These are phyloP conservation scores for Kockiozyma suomiensis DNA, from an alignment of 805 yeast species.

Conservation along the genomic window DNA sequence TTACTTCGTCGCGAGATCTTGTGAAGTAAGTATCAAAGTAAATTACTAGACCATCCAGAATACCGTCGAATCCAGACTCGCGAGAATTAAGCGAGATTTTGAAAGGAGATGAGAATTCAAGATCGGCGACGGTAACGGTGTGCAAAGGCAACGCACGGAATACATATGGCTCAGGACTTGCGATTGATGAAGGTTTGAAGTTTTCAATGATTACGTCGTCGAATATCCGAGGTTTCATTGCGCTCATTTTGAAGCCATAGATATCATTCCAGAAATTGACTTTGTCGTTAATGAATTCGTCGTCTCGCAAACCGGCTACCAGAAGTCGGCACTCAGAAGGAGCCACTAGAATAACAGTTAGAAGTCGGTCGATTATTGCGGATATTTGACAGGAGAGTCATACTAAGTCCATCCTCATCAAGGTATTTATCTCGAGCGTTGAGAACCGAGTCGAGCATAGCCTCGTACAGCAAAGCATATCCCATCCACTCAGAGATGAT, in stretches of 20 bases:
- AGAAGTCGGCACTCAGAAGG: slow-evolving; percentile 92
- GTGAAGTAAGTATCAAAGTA: slow-evolving; percentile 86
- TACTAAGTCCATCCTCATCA: slow-evolving; percentile 68
- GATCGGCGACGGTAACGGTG: slow-evolving; percentile 69
- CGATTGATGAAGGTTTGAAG: slow-evolving; percentile 59
- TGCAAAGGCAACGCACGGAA: slow-evolving; percentile 77
- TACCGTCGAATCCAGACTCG: slow-evolving; percentile 64
- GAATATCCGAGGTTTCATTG: slow-evolving; percentile 60
- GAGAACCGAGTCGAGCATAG: slow-evolving; percentile 95
- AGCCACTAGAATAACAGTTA: slow-evolving; percentile 53
- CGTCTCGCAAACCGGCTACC: slow-evolving; percentile 91
- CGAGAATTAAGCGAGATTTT: slow-evolving; percentile 42
- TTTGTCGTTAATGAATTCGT: slow-evolving; percentile 87
- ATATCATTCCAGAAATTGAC: slow-evolving; percentile 95
- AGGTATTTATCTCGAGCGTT: slow-evolving; percentile 88
- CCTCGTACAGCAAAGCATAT: slow-evolving; percentile 89
- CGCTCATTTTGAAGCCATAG: slow-evolving; percentile 88
- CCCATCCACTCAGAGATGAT: slow-evolving; percentile 99
- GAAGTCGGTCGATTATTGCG: not conserved
- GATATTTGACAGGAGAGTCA: not conserved
- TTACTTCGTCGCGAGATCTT: slow-evolving; percentile 41
- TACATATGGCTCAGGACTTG: slow-evolving; percentile 63
- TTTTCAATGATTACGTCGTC: slow-evolving; percentile 83
- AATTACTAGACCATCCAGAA: slow-evolving; percentile 76
- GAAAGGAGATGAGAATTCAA: slow-evolving; percentile 67